Evolutionary conservation across 139 green algal species (phyloP).

Genomic region (Tetraselmis striata): DNA sequence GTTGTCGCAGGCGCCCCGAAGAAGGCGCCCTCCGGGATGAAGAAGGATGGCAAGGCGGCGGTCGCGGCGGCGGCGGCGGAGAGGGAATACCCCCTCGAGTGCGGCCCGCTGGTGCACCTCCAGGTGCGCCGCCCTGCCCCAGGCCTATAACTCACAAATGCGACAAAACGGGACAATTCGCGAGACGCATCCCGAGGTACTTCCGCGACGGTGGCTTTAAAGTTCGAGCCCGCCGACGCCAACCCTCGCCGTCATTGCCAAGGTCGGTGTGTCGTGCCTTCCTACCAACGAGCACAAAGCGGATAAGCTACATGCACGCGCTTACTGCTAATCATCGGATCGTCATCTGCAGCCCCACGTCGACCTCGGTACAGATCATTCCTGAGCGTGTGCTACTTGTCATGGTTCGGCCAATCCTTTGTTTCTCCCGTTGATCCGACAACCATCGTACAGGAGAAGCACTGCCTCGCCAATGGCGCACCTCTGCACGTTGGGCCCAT

Average conservation of each 20-base stretch:
- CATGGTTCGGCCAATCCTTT: background rate
- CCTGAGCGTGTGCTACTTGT: too few relatives aligned
- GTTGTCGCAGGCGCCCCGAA: background rate
- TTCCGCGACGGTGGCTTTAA: constrained; percentile 24
- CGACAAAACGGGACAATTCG: too few relatives aligned
- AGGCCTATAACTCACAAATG: constrained; percentile 7
- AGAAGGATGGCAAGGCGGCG: background rate
- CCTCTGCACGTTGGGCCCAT: constrained; percentile 5
- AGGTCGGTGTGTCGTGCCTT: too few relatives aligned
- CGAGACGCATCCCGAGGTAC: too few relatives aligned
- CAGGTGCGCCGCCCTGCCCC: constrained; percentile 18
- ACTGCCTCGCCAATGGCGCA: background rate
- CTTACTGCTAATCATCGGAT: too few relatives aligned
- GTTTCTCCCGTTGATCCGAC: too few relatives aligned
- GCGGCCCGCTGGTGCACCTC: constrained; percentile 11
- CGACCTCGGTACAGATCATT: too few relatives aligned
- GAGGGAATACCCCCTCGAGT: constrained; percentile 23
- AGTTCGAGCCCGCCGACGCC: background rate
- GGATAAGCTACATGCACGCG: too few relatives aligned
- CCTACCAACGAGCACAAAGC: too few relatives aligned
- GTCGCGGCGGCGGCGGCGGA: background rate
- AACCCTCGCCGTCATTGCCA: background rate
- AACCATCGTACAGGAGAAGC: background rate
- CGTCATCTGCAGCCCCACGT: too few relatives aligned
- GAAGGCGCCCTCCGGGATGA: background rate